Base-by-base conservation (phyloP, 257 asterid genomes). In the Coffea eugenioides region DNA sequence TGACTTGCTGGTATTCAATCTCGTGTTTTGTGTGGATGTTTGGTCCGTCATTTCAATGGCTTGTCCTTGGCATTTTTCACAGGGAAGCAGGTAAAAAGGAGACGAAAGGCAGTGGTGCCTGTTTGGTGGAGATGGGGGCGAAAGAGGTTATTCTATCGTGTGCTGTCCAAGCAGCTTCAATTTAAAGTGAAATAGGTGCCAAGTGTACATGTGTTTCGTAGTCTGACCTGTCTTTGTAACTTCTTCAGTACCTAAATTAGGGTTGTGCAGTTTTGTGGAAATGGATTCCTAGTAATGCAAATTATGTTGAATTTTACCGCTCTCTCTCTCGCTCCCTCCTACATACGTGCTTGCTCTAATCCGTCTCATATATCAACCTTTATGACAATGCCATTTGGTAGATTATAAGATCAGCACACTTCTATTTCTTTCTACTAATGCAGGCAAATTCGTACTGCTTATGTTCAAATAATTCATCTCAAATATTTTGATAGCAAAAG, bases 41-140 rank as follows among this genome's bases (percentile, higher is more conserved):
- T 34, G 46, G 13, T 69, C 46, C 56, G 18, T 68, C 8, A n/a
- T 66, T 45, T 77, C 64, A 73, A 54, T 23, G 67, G 62, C n/a
- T 61, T 61, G 27, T 66, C 67, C 80, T 51, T 77, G 84, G 82
- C 64, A 71, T 68, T 77, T 75, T 62, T 41, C 86, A 92, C 92
- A 89, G 96, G 80, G 79, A 86, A 89, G 77, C 82, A 16, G 79
- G 84, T 79, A 78, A 92, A 82, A 69, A 89, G 79, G 82, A 90
- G 83, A 85, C 84, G 89, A 78, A 54, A 69, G 54, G 81, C 84
- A 54, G 82, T 79, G 74, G 82, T 74, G 70, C 98, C 97, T 27
- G 59, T 74, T 23, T 92, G 97, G 97, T 94, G 98, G 97, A 89
- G 84, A 80, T 90, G 70, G 91, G 97, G 97, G 34, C 88, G 87